Conservation (phyloP, 495 filamentous ascomycete species). For the Recurvomyces mirabilis region DNA sequence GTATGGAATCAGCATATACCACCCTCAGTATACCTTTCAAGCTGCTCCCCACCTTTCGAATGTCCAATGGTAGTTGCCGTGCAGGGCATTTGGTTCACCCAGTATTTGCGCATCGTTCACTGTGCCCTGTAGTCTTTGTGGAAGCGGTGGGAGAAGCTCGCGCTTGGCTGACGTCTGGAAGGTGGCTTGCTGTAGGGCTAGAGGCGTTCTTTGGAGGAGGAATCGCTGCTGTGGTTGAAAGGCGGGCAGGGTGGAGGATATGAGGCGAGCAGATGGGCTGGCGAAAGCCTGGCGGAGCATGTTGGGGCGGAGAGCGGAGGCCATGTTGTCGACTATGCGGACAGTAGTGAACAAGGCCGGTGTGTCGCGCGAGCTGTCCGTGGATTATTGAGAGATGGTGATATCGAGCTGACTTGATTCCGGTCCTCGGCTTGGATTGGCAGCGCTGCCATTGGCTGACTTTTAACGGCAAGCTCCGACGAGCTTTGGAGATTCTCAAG, state of each 20-base stretch:
- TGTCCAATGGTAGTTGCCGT: constrained; percentile 97
- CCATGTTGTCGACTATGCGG: constrained; percentile 25
- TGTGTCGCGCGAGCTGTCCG: no score
- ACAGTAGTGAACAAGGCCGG: constrained; percentile 5
- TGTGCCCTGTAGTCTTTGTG: constrained; percentile 29
- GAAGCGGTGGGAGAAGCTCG: constrained; percentile 37
- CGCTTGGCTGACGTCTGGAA: constrained; percentile 33
- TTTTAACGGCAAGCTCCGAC: neutral
- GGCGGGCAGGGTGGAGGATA: constrained; percentile 21
- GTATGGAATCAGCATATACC: neutral
- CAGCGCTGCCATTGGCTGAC: neutral
- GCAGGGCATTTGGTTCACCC: constrained; percentile 55
- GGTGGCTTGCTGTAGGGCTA: constrained; percentile 27
- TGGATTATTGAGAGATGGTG: no score
- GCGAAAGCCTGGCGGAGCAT: constrained; percentile 27
- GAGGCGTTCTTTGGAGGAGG: constrained; percentile 18
- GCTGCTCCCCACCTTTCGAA: constrained; percentile 65
- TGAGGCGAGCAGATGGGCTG: constrained; percentile 21
- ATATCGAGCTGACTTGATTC: no score
- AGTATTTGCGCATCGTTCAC: constrained; percentile 79
- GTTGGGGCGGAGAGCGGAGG: constrained; percentile 28
- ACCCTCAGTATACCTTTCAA: neutral
- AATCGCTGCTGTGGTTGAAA: constrained; percentile 12
- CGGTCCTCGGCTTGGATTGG: neutral
- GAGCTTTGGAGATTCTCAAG: neutral